Percentiles rank a stretch among this genome's conserved stretches.
Evolutionary conservation across 1,284 basidiomycete genomes (phyloP).

Genomic region (Amylostereum chailletii): DNA sequence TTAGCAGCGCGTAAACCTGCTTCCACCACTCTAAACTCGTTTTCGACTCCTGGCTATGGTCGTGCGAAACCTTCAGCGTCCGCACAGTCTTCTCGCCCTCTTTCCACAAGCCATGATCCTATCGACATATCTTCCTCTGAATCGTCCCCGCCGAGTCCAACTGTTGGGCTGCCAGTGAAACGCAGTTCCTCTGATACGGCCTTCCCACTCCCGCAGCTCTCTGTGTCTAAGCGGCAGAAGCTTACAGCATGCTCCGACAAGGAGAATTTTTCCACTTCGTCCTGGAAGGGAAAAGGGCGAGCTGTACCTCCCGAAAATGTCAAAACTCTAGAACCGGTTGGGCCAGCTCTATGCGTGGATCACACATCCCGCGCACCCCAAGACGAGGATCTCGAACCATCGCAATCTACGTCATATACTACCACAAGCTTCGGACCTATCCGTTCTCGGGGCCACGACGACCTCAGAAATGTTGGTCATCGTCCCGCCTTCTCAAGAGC

Average conservation of each 20-base stretch:
- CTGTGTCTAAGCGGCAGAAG: constrained; percentile 18
- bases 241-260: constrained; percentile 15
- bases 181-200: constrained; percentile 16
- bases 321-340: not conserved
- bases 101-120: constrained; percentile 9
- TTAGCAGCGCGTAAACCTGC: not conserved
- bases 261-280: constrained; percentile 16
- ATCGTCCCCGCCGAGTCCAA: constrained; percentile 12
- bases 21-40: constrained; percentile 14
- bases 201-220: constrained; percentile 5
- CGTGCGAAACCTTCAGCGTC: constrained; percentile 16
- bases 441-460: not conserved
- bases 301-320: constrained; percentile 7
- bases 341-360: not conserved
- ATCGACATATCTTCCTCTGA: constrained; percentile 17
- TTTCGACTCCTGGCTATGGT: constrained; percentile 22
- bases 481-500: not conserved
- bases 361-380: not conserved
- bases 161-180: constrained; percentile 17
- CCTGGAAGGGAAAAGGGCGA: constrained; percentile 16
- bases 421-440: too few species aligned
- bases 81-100: constrained; percentile 3
- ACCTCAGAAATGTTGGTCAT: constrained; percentile 5
- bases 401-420: too few species aligned
- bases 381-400: too few species aligned